Evolutionary conservation across 768 basidiomycete genomes (phyloP), one percentile per base, ranked within the genome.

Genomic region (Collybia mongolica): DNA sequence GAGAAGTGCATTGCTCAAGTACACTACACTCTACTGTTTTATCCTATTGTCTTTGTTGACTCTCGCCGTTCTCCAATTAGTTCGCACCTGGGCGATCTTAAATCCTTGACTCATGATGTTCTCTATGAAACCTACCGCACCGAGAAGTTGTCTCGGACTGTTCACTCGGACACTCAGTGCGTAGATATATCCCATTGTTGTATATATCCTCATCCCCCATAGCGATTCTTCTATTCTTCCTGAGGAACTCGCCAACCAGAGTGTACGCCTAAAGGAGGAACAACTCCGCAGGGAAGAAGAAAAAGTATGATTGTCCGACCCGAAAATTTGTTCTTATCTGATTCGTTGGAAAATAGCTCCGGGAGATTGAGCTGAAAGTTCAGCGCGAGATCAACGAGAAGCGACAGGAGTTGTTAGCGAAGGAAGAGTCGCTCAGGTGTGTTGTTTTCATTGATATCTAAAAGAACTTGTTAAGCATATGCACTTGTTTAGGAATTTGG

Each of bases 311-410:
- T 15, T 48, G 7, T 26, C 12, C 38, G 46, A 32, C 15, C 11
- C n/a, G 12, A 15, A 26, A 19, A 44, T 51, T 43, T 8, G 41
- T 23, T 24, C 9, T 3, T n/a, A 39, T 29, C 36, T 48, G 48
- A 37, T 35, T 39, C 58, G 45, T 49, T 53, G 50, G 49, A 54
- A 32, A 39, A 11, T 12, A 92, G 86, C 80, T 99, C 57, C 93
- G 96, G 54, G 97, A 99, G 74, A 90, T 98, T 69, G 97, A 99
- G 69, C 82, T 98, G 69, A 95, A 93, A 69, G 93, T 98, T 23
- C 95, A 98, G 70, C 83, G 97, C 43, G 97, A 99, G 76, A 93
- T 99, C 70, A 92, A 90, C 65, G 91, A 98, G 77, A 95, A 96
- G 75, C 80, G 94, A 63, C 96, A 98, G 67, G 96, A 98, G 65